phyloP scores from a whole-genome alignment of 805 yeast genomes.

The Cyberlindnera nakhonratchasimensis region DNA sequence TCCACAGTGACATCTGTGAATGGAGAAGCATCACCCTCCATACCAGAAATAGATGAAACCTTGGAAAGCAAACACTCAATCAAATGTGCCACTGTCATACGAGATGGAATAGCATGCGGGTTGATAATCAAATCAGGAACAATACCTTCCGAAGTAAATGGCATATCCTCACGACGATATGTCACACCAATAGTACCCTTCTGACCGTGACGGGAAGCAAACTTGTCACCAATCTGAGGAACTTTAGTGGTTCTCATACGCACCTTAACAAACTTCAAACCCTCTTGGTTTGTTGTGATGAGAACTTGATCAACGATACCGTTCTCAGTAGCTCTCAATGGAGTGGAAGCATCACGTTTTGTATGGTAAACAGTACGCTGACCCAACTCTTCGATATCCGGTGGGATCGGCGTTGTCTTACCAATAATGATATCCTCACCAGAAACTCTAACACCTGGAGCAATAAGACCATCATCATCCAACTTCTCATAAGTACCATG shows the following conservation, averaged over 20 bases:
- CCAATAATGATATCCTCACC: constrained; percentile 99
- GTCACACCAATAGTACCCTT: constrained; percentile 99
- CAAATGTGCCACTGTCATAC: constrained; percentile 99
- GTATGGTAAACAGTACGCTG: constrained; percentile 98
- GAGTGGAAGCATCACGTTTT: constrained; percentile 97
- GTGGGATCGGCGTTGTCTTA: constrained; percentile 98
- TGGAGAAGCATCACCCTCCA: constrained; percentile 99
- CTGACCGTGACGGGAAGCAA: constrained; percentile 99
- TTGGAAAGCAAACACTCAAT: constrained; percentile 96
- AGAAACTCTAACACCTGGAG: constrained; percentile 97
- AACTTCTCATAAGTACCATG: constrained; percentile 98
- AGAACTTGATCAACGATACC: constrained; percentile 98
- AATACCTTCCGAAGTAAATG: constrained; percentile 90
- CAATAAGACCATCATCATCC: constrained; percentile 96
- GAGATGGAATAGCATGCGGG: constrained; percentile 99
- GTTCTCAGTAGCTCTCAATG: constrained; percentile 91
- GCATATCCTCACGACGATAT: constrained; percentile 98
- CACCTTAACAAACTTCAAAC: constrained; percentile 94
- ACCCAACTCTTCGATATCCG: constrained; percentile 97
- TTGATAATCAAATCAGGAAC: constrained; percentile 97
- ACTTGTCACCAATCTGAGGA: constrained; percentile 99
- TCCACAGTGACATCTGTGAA: constrained; percentile 98
- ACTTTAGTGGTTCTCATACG: constrained; percentile 98
- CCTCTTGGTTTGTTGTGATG: constrained; percentile 96
- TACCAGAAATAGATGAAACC: constrained; percentile 90